Evolutionary conservation across 129 eudicot species (phyloP).

Genomic region (Saussurea involucrata): DNA sequence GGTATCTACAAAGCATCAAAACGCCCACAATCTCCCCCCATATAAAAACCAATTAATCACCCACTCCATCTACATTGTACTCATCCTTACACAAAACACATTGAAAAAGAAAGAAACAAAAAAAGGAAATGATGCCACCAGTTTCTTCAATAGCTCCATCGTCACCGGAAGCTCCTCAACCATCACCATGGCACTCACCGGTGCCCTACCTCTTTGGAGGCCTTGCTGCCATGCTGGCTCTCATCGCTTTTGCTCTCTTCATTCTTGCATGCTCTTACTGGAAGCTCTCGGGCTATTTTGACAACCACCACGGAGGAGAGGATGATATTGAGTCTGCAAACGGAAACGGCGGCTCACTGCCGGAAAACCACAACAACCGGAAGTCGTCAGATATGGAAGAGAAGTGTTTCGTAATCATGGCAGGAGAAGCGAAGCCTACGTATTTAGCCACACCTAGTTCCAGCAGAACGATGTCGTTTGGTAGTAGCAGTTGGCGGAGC

Average conservation of each 20-base stretch:
- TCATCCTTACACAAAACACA: neutral
- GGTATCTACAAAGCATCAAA: neutral
- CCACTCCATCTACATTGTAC: neutral
- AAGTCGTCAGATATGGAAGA: constrained; percentile 34
- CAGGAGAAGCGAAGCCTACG: constrained; percentile 62
- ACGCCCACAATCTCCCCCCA: neutral
- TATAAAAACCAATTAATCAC: neutral
- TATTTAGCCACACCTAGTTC: constrained; percentile 61
- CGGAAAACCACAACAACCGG: neutral
- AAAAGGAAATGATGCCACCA: neutral
- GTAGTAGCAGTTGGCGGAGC: constrained; percentile 42
- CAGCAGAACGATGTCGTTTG: constrained; percentile 59
- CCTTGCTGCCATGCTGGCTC: constrained; percentile 77
- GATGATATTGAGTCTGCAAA: constrained; percentile 52
- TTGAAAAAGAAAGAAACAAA: neutral
- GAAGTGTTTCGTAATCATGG: constrained; percentile 62
- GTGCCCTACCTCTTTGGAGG: constrained; percentile 84
- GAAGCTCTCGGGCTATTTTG: constrained; percentile 62
- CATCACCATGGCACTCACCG: constrained; percentile 78
- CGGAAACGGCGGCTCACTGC: constrained; percentile 1
- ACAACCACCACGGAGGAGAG: no score
- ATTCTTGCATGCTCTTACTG: constrained; percentile 81
- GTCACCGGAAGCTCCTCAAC: constrained; percentile 22
- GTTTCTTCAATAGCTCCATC: constrained; percentile 24
- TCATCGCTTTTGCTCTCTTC: constrained; percentile 66